Evolutionary conservation across 2,329 filamentous ascomycete species (phyloP).

Genomic region (Fusarium aywerte): DNA sequence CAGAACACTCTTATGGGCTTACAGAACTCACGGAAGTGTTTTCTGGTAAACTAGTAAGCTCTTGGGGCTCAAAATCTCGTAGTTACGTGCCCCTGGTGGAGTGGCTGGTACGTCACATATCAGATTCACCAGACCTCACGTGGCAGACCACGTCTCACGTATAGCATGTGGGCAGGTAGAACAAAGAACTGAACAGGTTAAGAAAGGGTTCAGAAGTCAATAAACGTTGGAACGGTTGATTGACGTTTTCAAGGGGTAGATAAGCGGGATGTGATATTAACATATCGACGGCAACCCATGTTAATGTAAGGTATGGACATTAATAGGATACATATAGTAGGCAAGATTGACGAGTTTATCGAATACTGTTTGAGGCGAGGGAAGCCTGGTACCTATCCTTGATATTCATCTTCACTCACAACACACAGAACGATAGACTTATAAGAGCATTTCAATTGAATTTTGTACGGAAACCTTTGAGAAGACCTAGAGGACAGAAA

Average conservation of each 20-base stretch:
- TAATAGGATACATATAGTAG: no score
- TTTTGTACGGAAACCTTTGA: slow-evolving; percentile 48
- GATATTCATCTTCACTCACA: not conserved
- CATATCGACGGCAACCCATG: no score
- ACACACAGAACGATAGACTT: not conserved
- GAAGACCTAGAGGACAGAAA: slow-evolving; percentile 49
- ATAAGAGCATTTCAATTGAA: slow-evolving; percentile 46
- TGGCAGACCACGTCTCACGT: not conserved
- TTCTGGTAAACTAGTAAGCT: not conserved
- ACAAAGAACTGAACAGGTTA: not conserved
- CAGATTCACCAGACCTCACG: not conserved
- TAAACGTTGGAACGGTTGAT: not conserved
- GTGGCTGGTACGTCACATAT: slow-evolving; percentile 5
- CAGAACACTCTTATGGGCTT: not conserved
- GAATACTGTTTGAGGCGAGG: no score
- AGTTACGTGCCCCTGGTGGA: not conserved
- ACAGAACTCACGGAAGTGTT: not conserved
- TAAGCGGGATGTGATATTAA: not conserved
- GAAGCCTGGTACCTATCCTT: no score
- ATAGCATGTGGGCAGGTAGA: not conserved
- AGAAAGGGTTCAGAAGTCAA: no score
- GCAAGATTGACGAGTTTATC: not conserved
- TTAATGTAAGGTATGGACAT: no score
- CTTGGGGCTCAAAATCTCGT: not conserved
- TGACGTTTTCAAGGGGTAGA: not conserved